phyloP scores from a whole-genome alignment of 257 asterid species.

The Prunella vulgaris region DNA sequence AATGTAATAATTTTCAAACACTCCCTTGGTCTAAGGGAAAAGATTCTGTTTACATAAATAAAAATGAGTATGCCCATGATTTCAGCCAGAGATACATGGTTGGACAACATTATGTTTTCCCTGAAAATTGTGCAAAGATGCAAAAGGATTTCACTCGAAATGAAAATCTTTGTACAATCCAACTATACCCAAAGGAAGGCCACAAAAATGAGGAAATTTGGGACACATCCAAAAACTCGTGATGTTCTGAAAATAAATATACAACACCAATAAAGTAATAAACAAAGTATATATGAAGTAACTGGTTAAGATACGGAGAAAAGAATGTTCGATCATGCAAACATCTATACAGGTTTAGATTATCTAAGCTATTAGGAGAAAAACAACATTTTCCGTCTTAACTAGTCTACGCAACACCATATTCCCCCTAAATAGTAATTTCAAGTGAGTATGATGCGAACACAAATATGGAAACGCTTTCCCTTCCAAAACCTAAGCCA shows the following conservation, averaged over 20 bases:
- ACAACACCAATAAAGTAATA: not conserved
- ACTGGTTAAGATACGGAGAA: not conserved
- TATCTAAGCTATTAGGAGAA: not conserved
- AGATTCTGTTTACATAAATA: not conserved
- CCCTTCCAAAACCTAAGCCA: not conserved
- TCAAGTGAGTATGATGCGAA: not conserved
- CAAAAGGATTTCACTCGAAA: not conserved
- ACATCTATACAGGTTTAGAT: not conserved
- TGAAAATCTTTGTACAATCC: not conserved
- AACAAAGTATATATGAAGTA: not conserved
- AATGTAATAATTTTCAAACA: not conserved
- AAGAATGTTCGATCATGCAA: not conserved
- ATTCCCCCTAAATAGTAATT: not conserved
- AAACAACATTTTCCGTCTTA: not conserved
- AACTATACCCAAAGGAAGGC: not conserved
- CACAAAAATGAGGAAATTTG: not conserved
- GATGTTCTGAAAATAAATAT: not conserved
- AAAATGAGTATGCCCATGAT: not conserved
- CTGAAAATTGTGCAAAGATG: not conserved
- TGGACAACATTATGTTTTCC: not conserved
- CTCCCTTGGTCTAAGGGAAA: not conserved
- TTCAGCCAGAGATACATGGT: not conserved
- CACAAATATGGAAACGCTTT: not conserved
- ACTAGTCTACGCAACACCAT: not conserved
- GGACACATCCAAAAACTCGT: not conserved